These are phyloP conservation scores for Scutellaria minor DNA, from an alignment of 257 asterid genomes.

Conservation along the genomic window DNA sequence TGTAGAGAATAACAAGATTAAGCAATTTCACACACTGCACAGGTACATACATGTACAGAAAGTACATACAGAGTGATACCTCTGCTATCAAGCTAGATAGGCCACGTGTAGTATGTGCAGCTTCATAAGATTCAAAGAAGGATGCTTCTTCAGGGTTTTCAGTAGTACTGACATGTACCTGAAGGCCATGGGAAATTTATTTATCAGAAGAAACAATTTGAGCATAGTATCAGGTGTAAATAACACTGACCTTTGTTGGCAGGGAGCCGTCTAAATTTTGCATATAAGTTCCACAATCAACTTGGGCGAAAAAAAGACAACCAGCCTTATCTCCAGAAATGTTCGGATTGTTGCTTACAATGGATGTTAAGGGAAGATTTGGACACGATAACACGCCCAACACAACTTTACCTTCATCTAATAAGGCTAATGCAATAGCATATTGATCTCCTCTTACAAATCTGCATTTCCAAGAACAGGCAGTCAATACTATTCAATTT, in stretches of 20 bases:
- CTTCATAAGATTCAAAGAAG: slow-evolving; percentile 92
- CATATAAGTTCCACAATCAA: slow-evolving; percentile 85
- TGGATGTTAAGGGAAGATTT: slow-evolving; percentile 78
- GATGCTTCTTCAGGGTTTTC: slow-evolving; percentile 93
- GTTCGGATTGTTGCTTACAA: slow-evolving; percentile 44
- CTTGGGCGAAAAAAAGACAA: slow-evolving; percentile 79
- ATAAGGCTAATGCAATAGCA: slow-evolving; percentile 92
- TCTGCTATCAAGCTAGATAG: slow-evolving; percentile 79
- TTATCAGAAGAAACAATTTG: slow-evolving; percentile 2
- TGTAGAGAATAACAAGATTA: slow-evolving; percentile 36
- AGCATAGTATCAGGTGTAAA: background rate
- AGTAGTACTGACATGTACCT: slow-evolving; percentile 77
- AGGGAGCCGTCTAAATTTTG: slow-evolving; percentile 78
- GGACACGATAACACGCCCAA: slow-evolving; percentile 98
- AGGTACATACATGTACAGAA: slow-evolving; percentile 3
- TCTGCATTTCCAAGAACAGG: slow-evolving; percentile 51
- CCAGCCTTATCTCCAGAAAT: slow-evolving; percentile 62
- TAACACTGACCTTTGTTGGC: slow-evolving; percentile 58
- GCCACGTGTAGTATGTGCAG: slow-evolving; percentile 84
- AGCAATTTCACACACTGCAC: slow-evolving; percentile 9
- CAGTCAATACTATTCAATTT: slow-evolving; percentile 24
- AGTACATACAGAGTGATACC: slow-evolving; percentile 43
- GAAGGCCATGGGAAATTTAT: slow-evolving; percentile 33
- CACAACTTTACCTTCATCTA: slow-evolving; percentile 92
- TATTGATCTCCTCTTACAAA: slow-evolving; percentile 93